A percentile compares a stretch with the other conserved stretches of the same genome.
phyloP scores from a whole-genome alignment of 768 basidiomycete genomes.

The Psilocybe azurescens region DNA sequence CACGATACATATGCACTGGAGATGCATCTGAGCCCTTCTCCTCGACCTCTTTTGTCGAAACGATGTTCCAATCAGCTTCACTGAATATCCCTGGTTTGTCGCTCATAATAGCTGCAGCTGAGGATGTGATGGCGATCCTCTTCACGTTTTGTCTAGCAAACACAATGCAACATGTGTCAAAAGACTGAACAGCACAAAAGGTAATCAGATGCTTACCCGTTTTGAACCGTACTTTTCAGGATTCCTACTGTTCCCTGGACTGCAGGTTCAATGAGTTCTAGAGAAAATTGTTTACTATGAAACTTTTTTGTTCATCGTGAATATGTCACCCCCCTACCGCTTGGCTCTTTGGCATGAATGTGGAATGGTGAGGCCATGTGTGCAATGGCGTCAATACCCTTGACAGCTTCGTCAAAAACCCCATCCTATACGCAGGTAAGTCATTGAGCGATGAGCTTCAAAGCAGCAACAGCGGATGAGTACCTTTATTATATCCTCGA shows the following conservation, averaged over 20 bases:
- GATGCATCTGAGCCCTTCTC: conserved; percentile 47
- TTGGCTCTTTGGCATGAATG: conserved; percentile 47
- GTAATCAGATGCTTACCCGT: conserved; percentile 41
- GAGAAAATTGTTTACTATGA: too few species aligned
- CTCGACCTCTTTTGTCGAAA: conserved; percentile 47
- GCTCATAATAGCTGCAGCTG: conserved; percentile 51
- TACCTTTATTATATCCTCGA: conserved; percentile 65
- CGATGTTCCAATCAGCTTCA: conserved; percentile 69
- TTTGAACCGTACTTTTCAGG: conserved; percentile 60
- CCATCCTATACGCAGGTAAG: conserved; percentile 50
- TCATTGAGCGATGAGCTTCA: too few species aligned
- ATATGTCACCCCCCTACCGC: conserved; percentile 23
- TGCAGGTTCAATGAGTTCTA: conserved; percentile 75
- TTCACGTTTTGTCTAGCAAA: conserved; percentile 50
- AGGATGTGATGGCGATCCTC: conserved; percentile 74
- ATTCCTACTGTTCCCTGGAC: conserved; percentile 72
- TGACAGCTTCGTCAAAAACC: conserved; percentile 82
- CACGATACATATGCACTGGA: conserved; percentile 46
- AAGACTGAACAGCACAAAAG: conserved; percentile 15
- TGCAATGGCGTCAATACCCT: conserved; percentile 55
- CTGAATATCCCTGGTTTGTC: conserved; percentile 37
- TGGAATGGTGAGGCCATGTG: conserved; percentile 61
- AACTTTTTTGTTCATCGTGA: too few species aligned
- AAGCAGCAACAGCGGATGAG: too few species aligned
- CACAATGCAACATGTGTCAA: not conserved